Base-by-base conservation (phyloP, 78 protist genomes). In the Dictyostelium purpureum region DNA sequence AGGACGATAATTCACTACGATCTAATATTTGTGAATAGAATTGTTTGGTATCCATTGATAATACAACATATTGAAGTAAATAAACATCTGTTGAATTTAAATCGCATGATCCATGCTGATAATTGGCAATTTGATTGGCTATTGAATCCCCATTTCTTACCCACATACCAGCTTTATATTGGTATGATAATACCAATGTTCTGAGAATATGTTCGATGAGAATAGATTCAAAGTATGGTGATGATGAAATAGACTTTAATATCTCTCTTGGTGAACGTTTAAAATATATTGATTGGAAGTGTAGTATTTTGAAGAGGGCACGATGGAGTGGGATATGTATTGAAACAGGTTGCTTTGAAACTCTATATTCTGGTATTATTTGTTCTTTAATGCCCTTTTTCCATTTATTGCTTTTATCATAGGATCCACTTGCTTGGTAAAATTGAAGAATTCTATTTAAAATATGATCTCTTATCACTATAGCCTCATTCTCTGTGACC, bases 261-360 rank as follows among this genome's bases (percentile, higher is more conserved):
- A 21, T 28, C 28, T 42, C 51, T 21, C 18, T 31, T 31, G 35
- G 70, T 42, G 49, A 6, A 21, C 0, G 35, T 18, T 63, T 19
- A 24, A n/a, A 49, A 43, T 49, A 28, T 18, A 33, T 40, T 28
- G 38, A 59, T 66, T 42, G 21, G 26, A 28, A 79, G 70, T 28
- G 63, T 14, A 19, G 43, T 6, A n/a, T 19, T 21, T 12, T 38
- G 9, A 21, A 38, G 7, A 80, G 21, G 12, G 89, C 35, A 10
- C 89, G 61, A 37, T 80, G 89, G 28, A 80, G 16, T 21, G 89
- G 89, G 4, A 80, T 12, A 80, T 80, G 89, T 11, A 80, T 19
- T 12, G 89, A 80, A 16, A 67, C 54, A 7, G 79, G 65, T 37
- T 80, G 89, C 38, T 66, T 80, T 19, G 59, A 49, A 6, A 80